Conservation (phyloP, 257 asterid genomes). For the Fraxinus quadrangulata region DNA sequence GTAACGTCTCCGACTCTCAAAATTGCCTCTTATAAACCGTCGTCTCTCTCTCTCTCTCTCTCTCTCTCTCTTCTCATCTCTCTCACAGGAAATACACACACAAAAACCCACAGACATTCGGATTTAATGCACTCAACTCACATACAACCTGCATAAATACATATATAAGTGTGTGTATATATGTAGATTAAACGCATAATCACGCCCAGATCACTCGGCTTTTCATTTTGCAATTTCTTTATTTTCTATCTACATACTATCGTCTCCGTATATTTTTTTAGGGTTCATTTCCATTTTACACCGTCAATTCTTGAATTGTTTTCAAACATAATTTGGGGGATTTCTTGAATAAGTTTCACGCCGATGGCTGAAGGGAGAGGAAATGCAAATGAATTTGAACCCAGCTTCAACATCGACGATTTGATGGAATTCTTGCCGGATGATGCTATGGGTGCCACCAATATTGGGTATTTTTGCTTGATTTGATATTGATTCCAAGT, state of each 20-base stretch:
- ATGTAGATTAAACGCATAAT: background rate
- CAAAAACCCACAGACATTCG: background rate
- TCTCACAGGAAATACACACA: background rate
- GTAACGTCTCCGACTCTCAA: conserved; percentile 1
- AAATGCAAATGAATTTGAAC: conserved; percentile 25
- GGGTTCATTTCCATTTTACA: background rate
- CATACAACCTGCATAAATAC: background rate
- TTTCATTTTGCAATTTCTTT: background rate
- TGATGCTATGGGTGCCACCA: conserved; percentile 13
- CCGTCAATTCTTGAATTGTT: background rate
- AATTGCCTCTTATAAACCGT: background rate
- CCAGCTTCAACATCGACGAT: conserved; percentile 10
- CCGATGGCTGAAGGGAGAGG: conserved; percentile 29
- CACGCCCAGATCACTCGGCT: background rate
- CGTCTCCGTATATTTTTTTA: background rate
- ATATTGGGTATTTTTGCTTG: conserved; percentile 27
- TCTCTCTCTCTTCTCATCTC: background rate
- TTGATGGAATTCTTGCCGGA: conserved; percentile 37
- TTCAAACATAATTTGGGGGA: background rate
- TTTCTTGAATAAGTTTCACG: conserved; percentile 3
- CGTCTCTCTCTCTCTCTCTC: background rate
- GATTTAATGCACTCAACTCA: background rate
- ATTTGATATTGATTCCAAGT: background rate
- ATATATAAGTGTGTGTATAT: background rate
- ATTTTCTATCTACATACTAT: background rate